Percentiles rank a stretch among this genome's conserved stretches.
These are phyloP conservation scores for Cadophora malorum DNA, from an alignment of 2,329 filamentous ascomycete species.

Conservation along the genomic window DNA sequence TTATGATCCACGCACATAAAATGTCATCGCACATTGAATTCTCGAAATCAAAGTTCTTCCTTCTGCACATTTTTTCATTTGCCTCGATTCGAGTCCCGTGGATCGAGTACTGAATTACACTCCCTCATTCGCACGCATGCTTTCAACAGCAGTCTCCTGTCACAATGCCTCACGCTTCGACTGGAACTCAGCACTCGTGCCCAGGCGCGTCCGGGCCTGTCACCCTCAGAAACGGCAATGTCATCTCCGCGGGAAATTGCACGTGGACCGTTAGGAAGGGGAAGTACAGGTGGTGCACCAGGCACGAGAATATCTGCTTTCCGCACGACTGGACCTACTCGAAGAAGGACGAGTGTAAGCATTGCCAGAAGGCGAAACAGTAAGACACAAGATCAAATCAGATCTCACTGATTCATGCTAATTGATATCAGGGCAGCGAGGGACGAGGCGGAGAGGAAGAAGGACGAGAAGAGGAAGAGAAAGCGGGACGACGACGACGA, in stretches of 20 bases:
- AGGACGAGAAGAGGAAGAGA: conserved; percentile 11
- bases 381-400: neutral
- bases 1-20: neutral
- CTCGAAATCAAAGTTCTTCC: neutral
- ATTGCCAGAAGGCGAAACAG: neutral
- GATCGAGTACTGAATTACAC: too few relatives aligned
- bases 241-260: neutral
- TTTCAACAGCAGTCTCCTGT: neutral
- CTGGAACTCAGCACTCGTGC: conserved; percentile 6
- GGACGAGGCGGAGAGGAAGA: neutral
- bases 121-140: too few relatives aligned
- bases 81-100: neutral
- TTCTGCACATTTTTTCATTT: neutral
- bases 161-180: conserved; percentile 17
- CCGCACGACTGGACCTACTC: conserved; percentile 19
- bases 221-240: conserved; percentile 5
- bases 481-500: conserved; percentile 6
- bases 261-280: neutral
- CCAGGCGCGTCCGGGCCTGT: conserved; percentile 4
- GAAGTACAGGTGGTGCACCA: conserved; percentile 8
- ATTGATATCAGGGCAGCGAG: conserved; percentile 5
- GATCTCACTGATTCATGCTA: neutral
- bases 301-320: conserved; percentile 10
- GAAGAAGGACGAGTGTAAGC: conserved; percentile 17
- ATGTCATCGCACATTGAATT: neutral